Evolutionary conservation across 768 basidiomycete species (phyloP), one percentile per base, ranked within the genome.

Genomic region (Fomitopsis pulvina): DNA sequence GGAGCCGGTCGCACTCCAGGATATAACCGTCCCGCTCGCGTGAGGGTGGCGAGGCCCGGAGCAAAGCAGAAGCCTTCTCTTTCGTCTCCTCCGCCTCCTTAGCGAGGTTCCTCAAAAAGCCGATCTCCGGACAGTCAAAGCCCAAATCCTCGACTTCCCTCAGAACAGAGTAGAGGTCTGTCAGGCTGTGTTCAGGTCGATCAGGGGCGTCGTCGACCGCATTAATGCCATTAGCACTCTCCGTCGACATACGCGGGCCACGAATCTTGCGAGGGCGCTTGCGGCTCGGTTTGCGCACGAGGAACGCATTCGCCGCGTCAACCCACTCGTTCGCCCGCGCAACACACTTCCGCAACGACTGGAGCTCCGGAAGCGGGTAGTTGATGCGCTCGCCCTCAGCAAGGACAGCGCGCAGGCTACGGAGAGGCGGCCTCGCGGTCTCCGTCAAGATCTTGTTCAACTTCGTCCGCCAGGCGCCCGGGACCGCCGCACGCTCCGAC

Each of bases 301-400:
- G 73, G 68, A 89, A 89, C 0, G 78, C 73, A 55, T 88, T 88
- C 27, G 88, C 87, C 8, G 80, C 74, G 51, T 92, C 90, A n/a
- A 92, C 73, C 92, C 92, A 94, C 59, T 87, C 85, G 55, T 83
- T 90, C 18, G 87, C 92, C 53, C 80, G 76, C 39, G 65, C 77
- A 46, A 97, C 89, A 60, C 89, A 89, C 66, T 81, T 87, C 40
- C 85, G 78, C 30, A 97, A 77, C 41, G 78, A 69, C 25, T 70
- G 66, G 48, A 93, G 73, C 65, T 94, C 90, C 1, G 81, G 74
- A 12, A 94, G 76, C 27, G 76, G 73, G 61, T 81, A 80, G 50
- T 78, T 84, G 65, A 94, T 89, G 48, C 86, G 87, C 57, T 96
- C 92, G 12, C 87, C 94, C 64, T 96, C 94, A 0, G 86, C 79